Base-by-base conservation (phyloP, 2,329 filamentous ascomycete species). In the Venturia asperata region DNA sequence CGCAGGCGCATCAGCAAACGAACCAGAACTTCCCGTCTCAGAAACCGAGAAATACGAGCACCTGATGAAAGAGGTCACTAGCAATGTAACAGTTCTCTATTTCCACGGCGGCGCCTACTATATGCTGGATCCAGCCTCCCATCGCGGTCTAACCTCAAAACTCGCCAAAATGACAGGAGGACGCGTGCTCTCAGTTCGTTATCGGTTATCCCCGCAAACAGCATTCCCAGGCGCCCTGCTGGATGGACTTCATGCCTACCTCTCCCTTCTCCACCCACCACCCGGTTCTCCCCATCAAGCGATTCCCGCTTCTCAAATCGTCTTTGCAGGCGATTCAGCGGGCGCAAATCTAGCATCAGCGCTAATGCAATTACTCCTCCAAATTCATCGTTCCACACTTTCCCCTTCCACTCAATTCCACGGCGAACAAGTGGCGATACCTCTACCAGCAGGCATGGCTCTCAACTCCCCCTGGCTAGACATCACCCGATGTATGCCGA, bases 51-150 rank as follows among this genome's bases (percentile, higher is more conserved):
- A 87, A 72, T 94, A 88, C 71, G 77, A 76, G 61, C 80, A 81
- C 65, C 76, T 93, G 77, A 87, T 90, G 83, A 81, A 81, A 66
- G 89, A 92, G 71, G 83, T 83, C 66, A 83, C 74, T n/a, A 82
- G 78, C 62, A 81, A 83, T 4, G 81, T 82, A 0, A 91, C 88
- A 0, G 74, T 91, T 0, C 77, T 92, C 24, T 92, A 90, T 74
- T 83, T 92, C 70, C 89, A 92, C 74, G 89, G 89, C 67, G 90
- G 90, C 63, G 90, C 86, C 5, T 89, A 88, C 76, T 92, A 80
- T 68, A 81, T 91, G 37, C 81, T 88, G 71, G 90, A 92, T 70
- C 90, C 90, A n/a, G 75, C 81, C 1, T 86, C 85, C 0, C 87
- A 91, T 71, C 83, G 90, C 2, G 73, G 78, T 0, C 75, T 82